Conservation (phyloP, 176 grass and related monocot genomes). For the Aegilops sharonensis region DNA sequence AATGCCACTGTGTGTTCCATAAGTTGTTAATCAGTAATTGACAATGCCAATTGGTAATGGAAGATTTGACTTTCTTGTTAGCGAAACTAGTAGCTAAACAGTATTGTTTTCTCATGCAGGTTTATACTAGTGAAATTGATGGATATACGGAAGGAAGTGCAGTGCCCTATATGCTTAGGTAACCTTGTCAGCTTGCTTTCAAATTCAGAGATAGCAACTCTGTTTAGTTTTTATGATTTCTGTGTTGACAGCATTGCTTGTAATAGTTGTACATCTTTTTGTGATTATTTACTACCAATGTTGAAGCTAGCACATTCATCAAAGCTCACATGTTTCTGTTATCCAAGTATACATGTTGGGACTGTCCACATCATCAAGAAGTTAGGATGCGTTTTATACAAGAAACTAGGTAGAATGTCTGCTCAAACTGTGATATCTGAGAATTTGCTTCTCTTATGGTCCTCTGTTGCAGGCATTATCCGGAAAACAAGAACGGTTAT, state of each 20-base stretch:
- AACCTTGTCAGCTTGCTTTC: constrained; percentile 17
- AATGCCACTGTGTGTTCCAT: constrained; percentile 14
- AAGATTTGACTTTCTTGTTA: neutral
- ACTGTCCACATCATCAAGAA: constrained; percentile 2
- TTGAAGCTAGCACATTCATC: constrained; percentile 21
- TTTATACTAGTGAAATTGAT: constrained; percentile 56
- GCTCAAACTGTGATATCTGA: constrained; percentile 28
- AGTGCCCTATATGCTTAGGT: constrained; percentile 82
- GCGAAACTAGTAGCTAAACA: neutral
- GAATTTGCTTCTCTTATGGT: constrained; percentile 18
- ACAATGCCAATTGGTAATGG: constrained; percentile 7
- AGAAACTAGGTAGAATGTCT: constrained; percentile 22
- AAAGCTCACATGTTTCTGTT: neutral
- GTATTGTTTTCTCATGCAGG: constrained; percentile 36
- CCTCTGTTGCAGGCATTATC: constrained; percentile 65
- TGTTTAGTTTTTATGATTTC: constrained; percentile 10
- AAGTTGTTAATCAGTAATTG: constrained; percentile 10
- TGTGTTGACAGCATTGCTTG: constrained; percentile 13
- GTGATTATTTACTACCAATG: constrained; percentile 2
- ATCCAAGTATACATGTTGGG: neutral
- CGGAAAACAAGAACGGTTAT: constrained; percentile 85
- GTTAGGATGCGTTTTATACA: constrained; percentile 3
- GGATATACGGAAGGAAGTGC: constrained; percentile 65
- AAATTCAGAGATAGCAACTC: neutral
- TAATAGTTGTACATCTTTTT: constrained; percentile 19